Base-by-base conservation (phyloP, 805 yeast species). In the Schwanniomyces vanrijiae region DNA sequence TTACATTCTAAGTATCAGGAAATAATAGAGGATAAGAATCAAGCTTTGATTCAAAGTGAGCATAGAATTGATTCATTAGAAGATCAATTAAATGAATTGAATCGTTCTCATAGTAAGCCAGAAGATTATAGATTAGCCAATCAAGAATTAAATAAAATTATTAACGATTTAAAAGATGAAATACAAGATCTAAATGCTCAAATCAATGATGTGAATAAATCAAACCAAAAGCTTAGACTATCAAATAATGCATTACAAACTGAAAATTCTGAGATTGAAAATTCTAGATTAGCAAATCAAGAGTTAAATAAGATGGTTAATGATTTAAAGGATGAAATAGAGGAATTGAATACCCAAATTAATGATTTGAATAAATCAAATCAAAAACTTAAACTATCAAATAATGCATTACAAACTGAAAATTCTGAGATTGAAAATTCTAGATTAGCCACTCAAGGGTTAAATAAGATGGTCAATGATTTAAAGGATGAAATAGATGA, bases 191-290 rank as follows among this genome's bases (percentile, higher is more conserved):
- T 25, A 25, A 25, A 25, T 25, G 11, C 8, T 25, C 13, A 25
- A 25, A 25, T 25, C 2, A 62, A 58, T 42, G 44, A 47, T 31
- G 45, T 59, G 2, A 55, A 51, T 39, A 33, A 43, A 11, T 61
- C 58, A 14, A 59, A 58, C 46, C 58, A 58, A 48, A 20, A 52
- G 9, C 53, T 60, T 20, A 54, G 54, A 22, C 46, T 57, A 22
- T 45, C 50, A 21, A 35, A 52, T 4, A 46, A 42, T 5, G 18
- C 40, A 2, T 37, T 45, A 21, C 28, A 35, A 14, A 29, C 20
- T 1, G 55, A 51, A 8, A 8, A 40, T 22, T 24, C 22, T 9
- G 20, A 37, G 7, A 29, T 47, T 11, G 37, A 40, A 13, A 18
- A 31, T 11, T n/a, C n/a, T n/a, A n/a, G n/a, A 25, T 25, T 25